Evolutionary conservation across 208 protist species (phyloP).

Genomic region (Crithidia acanthocephali): DNA sequence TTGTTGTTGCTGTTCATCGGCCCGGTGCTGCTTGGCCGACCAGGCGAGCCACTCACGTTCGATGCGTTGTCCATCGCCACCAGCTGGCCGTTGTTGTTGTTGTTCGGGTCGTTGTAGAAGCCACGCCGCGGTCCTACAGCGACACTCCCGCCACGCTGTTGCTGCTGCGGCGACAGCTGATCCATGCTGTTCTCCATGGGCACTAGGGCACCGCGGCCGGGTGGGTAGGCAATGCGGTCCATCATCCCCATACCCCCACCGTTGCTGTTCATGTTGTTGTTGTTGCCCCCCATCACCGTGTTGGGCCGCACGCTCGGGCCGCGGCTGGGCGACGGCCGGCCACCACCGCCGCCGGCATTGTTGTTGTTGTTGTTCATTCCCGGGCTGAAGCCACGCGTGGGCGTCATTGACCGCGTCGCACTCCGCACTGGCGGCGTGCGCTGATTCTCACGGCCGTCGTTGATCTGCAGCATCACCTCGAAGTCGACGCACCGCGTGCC

Average conservation of each 20-base stretch:
- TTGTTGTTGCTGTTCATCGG: slow-evolving; percentile 6
- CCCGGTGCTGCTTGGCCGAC: background rate
- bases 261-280: background rate
- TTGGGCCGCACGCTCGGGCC: slow-evolving; percentile 19
- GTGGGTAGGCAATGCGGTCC: slow-evolving; percentile 27
- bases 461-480: slow-evolving; percentile 75
- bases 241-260: slow-evolving; percentile 2
- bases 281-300: slow-evolving; percentile 11
- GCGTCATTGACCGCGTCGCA: slow-evolving; percentile 34
- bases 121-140: slow-evolving; percentile 12
- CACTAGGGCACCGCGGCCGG: slow-evolving; percentile 29
- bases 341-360: background rate
- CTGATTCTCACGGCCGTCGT: slow-evolving; percentile 25
- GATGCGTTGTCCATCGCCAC: slow-evolving; percentile 28
- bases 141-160: slow-evolving; percentile 20
- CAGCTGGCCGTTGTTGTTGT: slow-evolving; percentile 23
- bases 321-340: slow-evolving; percentile 21
- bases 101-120: slow-evolving; percentile 30
- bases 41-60: slow-evolving; percentile 3
- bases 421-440: slow-evolving; percentile 40
- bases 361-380: slow-evolving; percentile 3
- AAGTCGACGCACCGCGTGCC: slow-evolving; percentile 73
- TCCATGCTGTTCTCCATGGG: slow-evolving; percentile 37
- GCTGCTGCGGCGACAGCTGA: slow-evolving; percentile 11
- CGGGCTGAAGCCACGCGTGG: slow-evolving; percentile 19